Base-by-base conservation (phyloP, 1,139 yeast species). In the Nakaseomyces sp. region DNA sequence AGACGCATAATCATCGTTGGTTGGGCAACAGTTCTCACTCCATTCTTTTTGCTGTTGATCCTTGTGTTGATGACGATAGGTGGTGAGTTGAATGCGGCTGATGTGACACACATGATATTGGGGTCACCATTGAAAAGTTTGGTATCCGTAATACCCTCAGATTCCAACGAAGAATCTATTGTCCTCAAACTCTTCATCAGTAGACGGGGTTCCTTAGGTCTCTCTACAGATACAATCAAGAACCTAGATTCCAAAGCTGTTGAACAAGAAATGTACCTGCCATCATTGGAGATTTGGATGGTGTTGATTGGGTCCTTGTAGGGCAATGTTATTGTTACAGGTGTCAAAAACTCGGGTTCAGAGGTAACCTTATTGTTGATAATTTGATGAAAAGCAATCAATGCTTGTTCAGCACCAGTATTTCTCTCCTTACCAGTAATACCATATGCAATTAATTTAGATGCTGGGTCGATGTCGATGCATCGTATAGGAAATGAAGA, bases 141-240 rank as follows among this genome's bases (percentile, higher is more conserved):
- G n/a, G 85, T 68, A 50, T 81, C 86, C 0, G 97, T 89, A 39
- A 88, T 83, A 1, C 96, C 96, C 58, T 89, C 96, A 50, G 82
- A 77, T 47, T 85, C 91, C 58, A 82, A 61, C 0, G 80, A 73
- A 0, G 79, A 75, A 47, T 77, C 83, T 10, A 76, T 63, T n/a
- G 77, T 67, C 36, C 86, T 65, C 30, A 75, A 69, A 1, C 83
- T 77, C 50, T 79, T 77, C 78, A 80, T 74, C 2, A 79, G 72
- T 38, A 89, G 66, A 32, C 93, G 72, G 1, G 96, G 96, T 50
- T 78, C 75, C 20, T 70, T 65, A 1, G 78, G 75, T 50, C 77
- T 75, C 20, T 74, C 69, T n/a, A 89, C 69, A 44, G 82, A 76
- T 15, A 89, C 82, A 2, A 84, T 78, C 57, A 89, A 68, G 58